A percentile compares a stretch with the other conserved stretches of the same genome.
Evolutionary conservation across 2,329 filamentous ascomycete species (phyloP).

Genomic region (Orbilia javanica): DNA sequence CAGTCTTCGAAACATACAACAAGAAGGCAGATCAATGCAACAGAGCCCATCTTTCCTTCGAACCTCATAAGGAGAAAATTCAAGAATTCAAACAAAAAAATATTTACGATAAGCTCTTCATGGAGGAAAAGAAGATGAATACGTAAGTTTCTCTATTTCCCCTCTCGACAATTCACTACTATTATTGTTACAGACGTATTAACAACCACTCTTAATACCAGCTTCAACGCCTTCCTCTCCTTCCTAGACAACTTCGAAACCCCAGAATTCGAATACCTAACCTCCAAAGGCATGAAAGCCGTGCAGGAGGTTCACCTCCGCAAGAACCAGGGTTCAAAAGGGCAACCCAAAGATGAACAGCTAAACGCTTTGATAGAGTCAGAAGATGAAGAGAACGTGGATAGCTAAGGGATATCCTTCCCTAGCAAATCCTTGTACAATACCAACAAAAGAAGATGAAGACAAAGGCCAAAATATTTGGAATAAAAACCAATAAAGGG

Average conservation of each 20-base stretch:
- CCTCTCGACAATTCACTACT: not conserved
- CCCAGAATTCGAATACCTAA: slow-evolving; percentile 60
- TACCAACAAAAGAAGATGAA: not conserved
- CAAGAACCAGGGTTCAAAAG: slow-evolving; percentile 4
- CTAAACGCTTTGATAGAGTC: slow-evolving; percentile 57
- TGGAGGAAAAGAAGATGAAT: slow-evolving; percentile 87
- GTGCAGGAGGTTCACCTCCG: slow-evolving; percentile 47
- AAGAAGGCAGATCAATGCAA: slow-evolving; percentile 74
- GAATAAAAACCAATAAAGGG: no score
- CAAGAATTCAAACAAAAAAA: slow-evolving; percentile 89
- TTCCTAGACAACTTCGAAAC: slow-evolving; percentile 61
- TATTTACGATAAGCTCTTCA: slow-evolving; percentile 92
- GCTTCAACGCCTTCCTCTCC: slow-evolving; percentile 62
- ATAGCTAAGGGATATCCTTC: slow-evolving; percentile 16
- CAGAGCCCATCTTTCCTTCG: slow-evolving; percentile 80
- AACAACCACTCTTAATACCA: slow-evolving; percentile 21
- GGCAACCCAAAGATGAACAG: slow-evolving; percentile 36
- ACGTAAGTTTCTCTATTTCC: slow-evolving; percentile 76
- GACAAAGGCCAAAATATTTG: no score
- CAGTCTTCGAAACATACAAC: slow-evolving; percentile 93
- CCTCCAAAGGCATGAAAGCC: slow-evolving; percentile 61
- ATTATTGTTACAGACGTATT: not conserved
- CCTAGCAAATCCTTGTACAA: not conserved
- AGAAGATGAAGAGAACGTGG: slow-evolving; percentile 49
- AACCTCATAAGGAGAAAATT: slow-evolving; percentile 81